phyloP scores from a whole-genome alignment of 306 rosid genomes.

The Casuarina glauca region DNA sequence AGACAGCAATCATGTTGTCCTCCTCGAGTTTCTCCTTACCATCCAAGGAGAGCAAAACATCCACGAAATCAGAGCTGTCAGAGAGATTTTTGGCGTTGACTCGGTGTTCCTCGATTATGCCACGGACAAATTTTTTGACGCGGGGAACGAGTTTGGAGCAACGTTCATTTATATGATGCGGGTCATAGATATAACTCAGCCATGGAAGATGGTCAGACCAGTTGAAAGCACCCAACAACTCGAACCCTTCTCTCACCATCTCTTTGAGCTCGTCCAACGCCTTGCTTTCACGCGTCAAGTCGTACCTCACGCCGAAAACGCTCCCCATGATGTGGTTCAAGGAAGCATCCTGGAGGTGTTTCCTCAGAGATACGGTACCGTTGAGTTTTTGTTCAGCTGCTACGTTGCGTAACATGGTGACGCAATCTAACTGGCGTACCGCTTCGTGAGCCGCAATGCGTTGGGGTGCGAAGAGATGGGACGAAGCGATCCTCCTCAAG shows the following conservation, averaged over 20 bases:
- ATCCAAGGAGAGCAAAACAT: slow-evolving; percentile 51
- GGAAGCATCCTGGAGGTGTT: slow-evolving; percentile 42
- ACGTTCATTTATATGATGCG: slow-evolving; percentile 29
- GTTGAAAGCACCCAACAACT: slow-evolving; percentile 40
- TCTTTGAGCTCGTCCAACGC: slow-evolving; percentile 35
- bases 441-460: slow-evolving; percentile 47
- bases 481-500: slow-evolving; percentile 44
- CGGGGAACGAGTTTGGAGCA: slow-evolving; percentile 52
- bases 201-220: slow-evolving; percentile 36
- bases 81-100: background rate
- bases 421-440: slow-evolving; percentile 44
- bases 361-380: slow-evolving; percentile 25
- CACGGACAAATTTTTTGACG: slow-evolving; percentile 38
- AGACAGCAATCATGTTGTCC: slow-evolving; percentile 52
- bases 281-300: background rate
- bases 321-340: slow-evolving; percentile 51
- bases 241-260: slow-evolving; percentile 57
- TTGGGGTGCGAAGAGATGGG: slow-evolving; percentile 53
- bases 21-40: slow-evolving; percentile 50
- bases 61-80: slow-evolving; percentile 50
- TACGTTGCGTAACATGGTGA: slow-evolving; percentile 35
- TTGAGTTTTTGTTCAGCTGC: slow-evolving; percentile 17
- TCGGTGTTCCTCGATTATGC: slow-evolving; percentile 47
- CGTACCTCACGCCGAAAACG: slow-evolving; percentile 49
- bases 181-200: slow-evolving; percentile 45